A percentile compares a stretch with the other conserved stretches of the same genome.
phyloP scores from a whole-genome alignment of 345 rosid species.

The Syzygium aqueum region DNA sequence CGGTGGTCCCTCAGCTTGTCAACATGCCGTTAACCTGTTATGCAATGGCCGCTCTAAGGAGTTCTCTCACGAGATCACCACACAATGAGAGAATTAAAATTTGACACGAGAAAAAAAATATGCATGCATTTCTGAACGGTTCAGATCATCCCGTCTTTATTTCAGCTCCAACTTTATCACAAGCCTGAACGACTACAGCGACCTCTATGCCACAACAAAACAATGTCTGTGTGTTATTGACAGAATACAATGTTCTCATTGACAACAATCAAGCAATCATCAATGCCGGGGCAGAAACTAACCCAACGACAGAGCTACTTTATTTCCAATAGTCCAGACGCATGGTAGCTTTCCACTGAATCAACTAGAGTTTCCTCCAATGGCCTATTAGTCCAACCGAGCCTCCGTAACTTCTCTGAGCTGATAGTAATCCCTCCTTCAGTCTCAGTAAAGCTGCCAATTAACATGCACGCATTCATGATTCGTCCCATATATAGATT shows the following conservation, averaged over 20 bases:
- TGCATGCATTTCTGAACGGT: not conserved
- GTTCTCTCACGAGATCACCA: not conserved
- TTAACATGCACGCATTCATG: not conserved
- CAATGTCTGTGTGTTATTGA: not conserved
- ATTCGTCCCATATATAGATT: not conserved
- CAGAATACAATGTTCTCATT: not conserved
- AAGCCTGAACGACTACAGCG: not conserved
- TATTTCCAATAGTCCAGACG: conserved; percentile 10
- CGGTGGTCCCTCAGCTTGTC: not conserved
- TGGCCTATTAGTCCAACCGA: conserved; percentile 25
- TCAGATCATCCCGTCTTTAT: not conserved
- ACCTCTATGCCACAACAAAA: not conserved
- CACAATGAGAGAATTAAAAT: not conserved
- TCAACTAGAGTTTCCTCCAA: conserved; percentile 25
- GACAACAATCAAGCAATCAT: not conserved
- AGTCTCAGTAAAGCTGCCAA: conserved; percentile 13
- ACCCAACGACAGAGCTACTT: not conserved
- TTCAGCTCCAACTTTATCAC: not conserved
- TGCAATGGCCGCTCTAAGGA: not conserved
- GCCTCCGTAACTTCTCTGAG: conserved; percentile 16
- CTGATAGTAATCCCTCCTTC: conserved; percentile 6
- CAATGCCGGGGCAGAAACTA: not conserved
- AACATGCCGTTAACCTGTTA: not conserved
- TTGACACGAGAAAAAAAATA: not conserved
- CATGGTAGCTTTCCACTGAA: conserved; percentile 18